Evolutionary conservation across 805 yeast species (phyloP), one percentile per base, ranked within the genome.

Genomic region (Zygosaccharomyces gambellarensis): DNA sequence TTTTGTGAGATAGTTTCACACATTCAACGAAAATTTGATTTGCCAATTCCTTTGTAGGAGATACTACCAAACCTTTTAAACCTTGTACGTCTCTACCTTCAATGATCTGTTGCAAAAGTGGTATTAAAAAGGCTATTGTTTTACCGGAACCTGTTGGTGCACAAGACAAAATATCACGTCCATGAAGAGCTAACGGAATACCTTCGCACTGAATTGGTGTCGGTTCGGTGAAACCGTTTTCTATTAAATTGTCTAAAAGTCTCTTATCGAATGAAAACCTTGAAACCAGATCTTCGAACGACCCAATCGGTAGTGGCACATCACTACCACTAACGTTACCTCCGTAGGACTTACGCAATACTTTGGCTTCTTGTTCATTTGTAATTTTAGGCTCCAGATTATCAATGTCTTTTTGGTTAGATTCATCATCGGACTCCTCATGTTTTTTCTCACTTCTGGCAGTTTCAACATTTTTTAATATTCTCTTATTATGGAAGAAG

Each of bases 31-130:
- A 83, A 25, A 89, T 90, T 72, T 94, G 99, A 28, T 78, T 75
- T 0, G 98, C 94, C 60, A 94, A 77, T 69, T 94, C 99, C 56
- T 90, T 90, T 1, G 99, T 94, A 28, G 99, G 99, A 0, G 97
- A 83, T 9, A 94, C 79, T 7, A 94, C 80, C 45, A 94, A 70
- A 0, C 95, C 95, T 56, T 85, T 75, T 8, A 87, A 72, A 1
- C 86, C 87, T 11, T 54, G 44, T 10, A 58, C 50, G 40, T 62
- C 58, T 41, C 54, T 62, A 28, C 61, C 58, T 25, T 56, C 52
- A 12, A 70, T 61, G 3, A 78, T 65, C 49, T 71, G 70, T 39
- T 87, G 94, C 19, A 94, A 68, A 58, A 92, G 59, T 3, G 99
- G 99, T 14, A 90, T 79, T 49, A 87, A 71, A 63, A 86, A 94